Evolutionary conservation across 2,329 filamentous ascomycete genomes (phyloP), one percentile per base, ranked within the genome.

Genomic region (Diaporthe capsici): DNA sequence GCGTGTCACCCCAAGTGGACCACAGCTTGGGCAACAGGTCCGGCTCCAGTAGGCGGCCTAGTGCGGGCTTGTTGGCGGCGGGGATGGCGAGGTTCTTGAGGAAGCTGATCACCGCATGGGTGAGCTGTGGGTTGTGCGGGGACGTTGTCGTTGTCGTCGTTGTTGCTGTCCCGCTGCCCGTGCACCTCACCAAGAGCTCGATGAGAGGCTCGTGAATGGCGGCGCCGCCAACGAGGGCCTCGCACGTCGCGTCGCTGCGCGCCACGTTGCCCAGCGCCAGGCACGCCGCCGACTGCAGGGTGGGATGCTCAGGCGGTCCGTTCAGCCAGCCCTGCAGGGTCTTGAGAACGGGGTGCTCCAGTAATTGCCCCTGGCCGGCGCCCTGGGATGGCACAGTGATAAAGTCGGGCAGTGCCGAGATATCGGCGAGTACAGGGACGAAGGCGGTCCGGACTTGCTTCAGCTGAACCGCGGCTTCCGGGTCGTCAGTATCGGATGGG

Each of bases 11-110:
- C 63, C 70, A 75, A 74, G 90, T 82, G 13, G 83, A 81, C 87
- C 90, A 91, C 70, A 92, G 84, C 1, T 87, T 86, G 0, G 91
- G 90, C 1, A 92, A 84, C 44, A 87, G 82, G 4, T 78, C 74
- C 0, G 83, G 79, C 8, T 86, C 84, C 4, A 92, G 83, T 2
- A 92, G 82, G 0, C 82, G 82, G 4, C 88, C 88, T 1, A 93
- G 84, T 0, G 83, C 65, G 3, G 85, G 77, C 80, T 92, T 92
- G 82, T 93, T 93, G 37, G 82, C 80, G 0, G 82, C 74, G 0
- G 91, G 90, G 70, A 93, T 90, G 37, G 91, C 89, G 12, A 93
- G 87, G 80, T 93, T 93, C 82, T 92, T 92, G 76, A 92, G 87
- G 79, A 92, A 92, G 10, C 90, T 88, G 25, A 93, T 84, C 2